phyloP scores from a whole-genome alignment of 2,329 filamentous ascomycete species.

The Kalaharituber pfeilii region DNA sequence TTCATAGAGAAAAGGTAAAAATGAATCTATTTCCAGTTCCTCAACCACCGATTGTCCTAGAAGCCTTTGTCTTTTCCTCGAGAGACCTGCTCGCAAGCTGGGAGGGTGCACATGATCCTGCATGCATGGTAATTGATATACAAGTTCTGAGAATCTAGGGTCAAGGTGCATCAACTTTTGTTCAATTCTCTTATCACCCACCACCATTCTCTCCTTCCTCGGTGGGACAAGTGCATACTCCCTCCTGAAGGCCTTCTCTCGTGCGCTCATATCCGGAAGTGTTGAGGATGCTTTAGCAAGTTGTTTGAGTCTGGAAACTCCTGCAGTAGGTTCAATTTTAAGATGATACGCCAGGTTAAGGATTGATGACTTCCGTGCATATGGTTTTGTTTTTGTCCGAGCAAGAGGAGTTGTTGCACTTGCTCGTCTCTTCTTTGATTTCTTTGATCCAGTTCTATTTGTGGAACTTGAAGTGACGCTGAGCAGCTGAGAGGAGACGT shows the following conservation, averaged over 20 bases:
- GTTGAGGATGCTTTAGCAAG: not conserved
- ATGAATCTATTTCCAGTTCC: slow-evolving; percentile 7
- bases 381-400: not conserved
- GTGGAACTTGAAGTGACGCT: not conserved
- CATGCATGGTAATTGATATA: slow-evolving; percentile 7
- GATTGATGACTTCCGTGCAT: not conserved
- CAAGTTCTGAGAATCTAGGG: slow-evolving; percentile 6
- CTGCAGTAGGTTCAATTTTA: not conserved
- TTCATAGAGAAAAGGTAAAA: slow-evolving; percentile 16
- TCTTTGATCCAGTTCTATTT: not conserved
- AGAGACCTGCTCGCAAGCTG: not conserved
- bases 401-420: not conserved
- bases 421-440: not conserved
- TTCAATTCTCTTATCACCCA: not conserved
- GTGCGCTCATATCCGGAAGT: not conserved
- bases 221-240: not conserved
- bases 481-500: not conserved
- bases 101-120: not conserved
- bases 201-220: not conserved
- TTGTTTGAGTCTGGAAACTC: not conserved
- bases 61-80: not conserved
- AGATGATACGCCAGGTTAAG: not conserved
- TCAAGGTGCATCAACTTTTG: not conserved
- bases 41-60: slow-evolving; percentile 10
- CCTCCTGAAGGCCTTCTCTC: not conserved